Conservation (phyloP, 2,329 filamentous ascomycete species). For the Endothia cerciana region DNA sequence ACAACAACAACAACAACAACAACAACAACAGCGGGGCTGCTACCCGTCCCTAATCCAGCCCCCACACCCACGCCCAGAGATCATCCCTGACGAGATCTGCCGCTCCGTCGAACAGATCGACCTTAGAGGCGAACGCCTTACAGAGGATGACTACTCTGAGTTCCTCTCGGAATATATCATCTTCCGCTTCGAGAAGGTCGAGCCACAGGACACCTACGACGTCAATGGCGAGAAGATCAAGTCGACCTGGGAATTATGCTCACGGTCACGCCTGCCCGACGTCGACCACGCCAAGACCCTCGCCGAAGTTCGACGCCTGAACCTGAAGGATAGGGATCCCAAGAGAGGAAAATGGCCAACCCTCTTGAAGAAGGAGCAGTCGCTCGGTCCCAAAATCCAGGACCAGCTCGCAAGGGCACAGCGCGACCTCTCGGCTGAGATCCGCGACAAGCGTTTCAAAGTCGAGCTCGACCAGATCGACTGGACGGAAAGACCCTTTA, state of each 20-base stretch:
- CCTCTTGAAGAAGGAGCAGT: conserved; percentile 24
- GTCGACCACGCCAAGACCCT: conserved; percentile 44
- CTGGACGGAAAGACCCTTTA: conserved; percentile 38
- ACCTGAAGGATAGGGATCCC: conserved; percentile 44
- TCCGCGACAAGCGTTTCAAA: conserved; percentile 44
- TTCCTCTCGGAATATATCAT: conserved; percentile 46
- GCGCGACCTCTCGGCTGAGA: conserved; percentile 39
- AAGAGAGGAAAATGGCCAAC: conserved; percentile 40
- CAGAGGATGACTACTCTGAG: conserved; percentile 44
- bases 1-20: not conserved
- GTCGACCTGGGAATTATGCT: conserved; percentile 47
- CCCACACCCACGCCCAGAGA: conserved; percentile 17
- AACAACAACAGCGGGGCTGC: not conserved
- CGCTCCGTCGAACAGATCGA: conserved; percentile 39
- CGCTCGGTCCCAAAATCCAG: conserved; percentile 43
- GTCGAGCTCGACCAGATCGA: conserved; percentile 52
- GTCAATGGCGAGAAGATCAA: conserved; percentile 40
- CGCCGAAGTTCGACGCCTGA: conserved; percentile 43
- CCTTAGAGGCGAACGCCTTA: conserved; percentile 42
- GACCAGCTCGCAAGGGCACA: conserved; percentile 47
- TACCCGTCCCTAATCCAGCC: not conserved
- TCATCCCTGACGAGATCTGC: conserved; percentile 22
- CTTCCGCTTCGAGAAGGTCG: conserved; percentile 47
- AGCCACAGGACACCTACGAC: conserved; percentile 40
- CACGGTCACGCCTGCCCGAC: conserved; percentile 39